Base-by-base conservation (phyloP, 116 monocot species). In the Zostera marina region DNA sequence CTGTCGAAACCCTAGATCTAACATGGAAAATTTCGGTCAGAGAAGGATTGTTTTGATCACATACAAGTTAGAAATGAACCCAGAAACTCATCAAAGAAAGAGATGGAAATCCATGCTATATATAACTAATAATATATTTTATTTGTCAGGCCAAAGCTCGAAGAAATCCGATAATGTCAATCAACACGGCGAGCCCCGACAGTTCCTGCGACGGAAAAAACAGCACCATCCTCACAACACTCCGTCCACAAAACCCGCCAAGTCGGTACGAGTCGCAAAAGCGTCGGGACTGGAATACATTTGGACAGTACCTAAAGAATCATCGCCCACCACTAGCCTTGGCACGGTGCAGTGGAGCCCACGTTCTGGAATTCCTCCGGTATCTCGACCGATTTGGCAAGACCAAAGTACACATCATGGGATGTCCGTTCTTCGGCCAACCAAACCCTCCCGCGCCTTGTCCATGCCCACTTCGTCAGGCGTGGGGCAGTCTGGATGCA, bases 211-310 rank as follows among this genome's bases (percentile, higher is more conserved):
- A 56, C 22, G 59, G 74, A 1, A 74, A 63, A 58, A 68, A 44
- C 51, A 22, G 24, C 26, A 22, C 15, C 25, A 61, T 22, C 44
- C 14, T 13, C 26, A 20, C 22, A 12, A 32, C 11, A 9, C 44
- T 21, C 23, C 24, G 47, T 7, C 43, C 5, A 24, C 45, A 13
- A 1, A 20, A 41, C 6, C 61, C 76, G 44, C 84, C 72, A 20
- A 84, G 84, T 65, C 71, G 89, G 9, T 90, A 90, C 65, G 89
- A 90, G 66, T 84, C 89, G 13, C 89, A 90, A 76, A 90, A 90
- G 64, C 81, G 89, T 25, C 81, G 89, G 0, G 89, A 84, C 73
- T 89, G 89, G 89, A 80, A 89, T 80, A 83, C 84, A 8, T 89
- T 89, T 67, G 70, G 79, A 21, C 89, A 90, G 61, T 90, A 90